Conservation (phyloP, 1,284 basidiomycete genomes). For the Moesziomyces antarcticus region DNA sequence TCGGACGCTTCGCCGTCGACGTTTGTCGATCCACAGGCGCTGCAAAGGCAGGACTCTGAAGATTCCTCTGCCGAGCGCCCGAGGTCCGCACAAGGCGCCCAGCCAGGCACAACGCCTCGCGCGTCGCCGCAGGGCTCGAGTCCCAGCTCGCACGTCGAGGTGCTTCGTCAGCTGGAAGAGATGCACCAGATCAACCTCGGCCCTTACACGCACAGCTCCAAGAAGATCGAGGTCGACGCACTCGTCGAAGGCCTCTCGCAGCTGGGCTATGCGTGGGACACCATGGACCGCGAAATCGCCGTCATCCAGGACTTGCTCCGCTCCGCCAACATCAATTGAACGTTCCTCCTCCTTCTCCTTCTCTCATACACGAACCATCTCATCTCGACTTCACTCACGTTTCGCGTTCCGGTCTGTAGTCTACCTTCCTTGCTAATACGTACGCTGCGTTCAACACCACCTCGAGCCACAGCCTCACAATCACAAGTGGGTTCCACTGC, state of each 20-base stretch:
- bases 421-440: too few relatives aligned
- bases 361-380: background rate
- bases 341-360: background rate
- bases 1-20: conserved; percentile 3
- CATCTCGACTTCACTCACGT: background rate
- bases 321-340: conserved; percentile 4
- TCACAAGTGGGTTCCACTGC: too few relatives aligned
- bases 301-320: conserved; percentile 53
- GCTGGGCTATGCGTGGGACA: conserved; percentile 61
- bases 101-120: background rate
- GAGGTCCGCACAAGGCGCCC: conserved; percentile 7
- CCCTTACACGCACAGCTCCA: conserved; percentile 56
- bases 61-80: too few relatives aligned
- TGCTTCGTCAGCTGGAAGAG: conserved; percentile 35
- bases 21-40: conserved; percentile 36
- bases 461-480: too few relatives aligned
- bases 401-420: conserved; percentile 1
- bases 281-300: conserved; percentile 56
- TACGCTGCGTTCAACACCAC: too few relatives aligned
- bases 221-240: conserved; percentile 54
- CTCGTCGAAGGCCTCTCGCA: conserved; percentile 60
- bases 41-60: conserved; percentile 20
- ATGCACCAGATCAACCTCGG: conserved; percentile 45
- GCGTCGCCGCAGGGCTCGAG: conserved; percentile 8
- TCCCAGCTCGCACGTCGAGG: conserved; percentile 18